A percentile compares a stretch with the other conserved stretches of the same genome.
Evolutionary conservation across 2,329 filamentous ascomycete species (phyloP).

Genomic region (Lachnellula arida): DNA sequence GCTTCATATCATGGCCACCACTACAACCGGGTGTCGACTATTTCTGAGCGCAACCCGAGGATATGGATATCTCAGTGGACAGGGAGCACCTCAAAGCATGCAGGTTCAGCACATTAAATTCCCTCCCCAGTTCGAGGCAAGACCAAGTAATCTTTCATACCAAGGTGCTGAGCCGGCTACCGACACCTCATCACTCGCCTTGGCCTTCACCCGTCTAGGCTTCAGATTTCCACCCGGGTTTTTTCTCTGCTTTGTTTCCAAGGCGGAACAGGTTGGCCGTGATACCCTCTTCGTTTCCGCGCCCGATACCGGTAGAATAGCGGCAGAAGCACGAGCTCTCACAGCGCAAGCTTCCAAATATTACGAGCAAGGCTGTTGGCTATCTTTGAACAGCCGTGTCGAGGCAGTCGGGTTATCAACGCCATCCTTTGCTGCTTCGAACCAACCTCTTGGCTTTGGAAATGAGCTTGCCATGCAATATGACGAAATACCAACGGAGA

Average conservation of each 20-base stretch:
- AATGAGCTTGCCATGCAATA: slow-evolving; percentile 98
- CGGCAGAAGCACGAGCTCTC: slow-evolving; percentile 44
- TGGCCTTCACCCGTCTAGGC: slow-evolving; percentile 47
- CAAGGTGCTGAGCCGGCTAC: slow-evolving; percentile 21
- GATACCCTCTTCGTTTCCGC: slow-evolving; percentile 79
- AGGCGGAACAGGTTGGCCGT: slow-evolving; percentile 50
- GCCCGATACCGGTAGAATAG: slow-evolving; percentile 83
- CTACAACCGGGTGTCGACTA: slow-evolving; percentile 82
- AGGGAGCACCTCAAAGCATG: slow-evolving; percentile 79
- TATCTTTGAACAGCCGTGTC: slow-evolving; percentile 67
- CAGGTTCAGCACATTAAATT: slow-evolving; percentile 97
- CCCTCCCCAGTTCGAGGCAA: slow-evolving; percentile 53
- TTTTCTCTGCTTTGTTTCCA: slow-evolving; percentile 78
- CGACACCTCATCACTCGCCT: slow-evolving; percentile 41
- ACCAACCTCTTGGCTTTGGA: slow-evolving; percentile 72
- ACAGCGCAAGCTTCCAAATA: slow-evolving; percentile 40
- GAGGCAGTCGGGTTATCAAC: slow-evolving; percentile 78
- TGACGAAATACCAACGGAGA: slow-evolving; percentile 73
- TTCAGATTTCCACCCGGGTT: slow-evolving; percentile 77
- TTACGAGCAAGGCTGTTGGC: slow-evolving; percentile 75
- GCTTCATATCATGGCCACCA: slow-evolving; percentile 85
- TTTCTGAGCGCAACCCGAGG: slow-evolving; percentile 82
- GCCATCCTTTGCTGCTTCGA: slow-evolving; percentile 63
- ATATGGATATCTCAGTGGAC: slow-evolving; percentile 57
- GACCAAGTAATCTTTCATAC: slow-evolving; percentile 24